Percentiles rank a stretch among this genome's conserved stretches.
These are phyloP conservation scores for Glutinoglossum americanum DNA, from an alignment of 495 filamentous ascomycete species.

Conservation along the genomic window DNA sequence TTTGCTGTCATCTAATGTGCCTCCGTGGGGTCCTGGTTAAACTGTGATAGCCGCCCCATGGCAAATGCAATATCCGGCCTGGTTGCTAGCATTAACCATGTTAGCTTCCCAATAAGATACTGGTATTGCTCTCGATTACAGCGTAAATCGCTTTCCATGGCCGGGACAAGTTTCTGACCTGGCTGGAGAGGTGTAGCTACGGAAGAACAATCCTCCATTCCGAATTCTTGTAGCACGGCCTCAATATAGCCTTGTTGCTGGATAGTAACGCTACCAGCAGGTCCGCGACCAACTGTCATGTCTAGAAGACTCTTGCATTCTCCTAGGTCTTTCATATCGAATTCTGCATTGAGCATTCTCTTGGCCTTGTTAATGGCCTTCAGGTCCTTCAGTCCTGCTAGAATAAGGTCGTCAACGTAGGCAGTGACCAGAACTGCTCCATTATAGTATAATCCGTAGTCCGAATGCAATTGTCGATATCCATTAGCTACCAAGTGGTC, in stretches of 20 bases:
- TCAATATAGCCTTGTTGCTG: neutral
- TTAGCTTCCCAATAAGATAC: neutral
- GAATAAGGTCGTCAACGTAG: neutral
- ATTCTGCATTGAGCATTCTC: neutral
- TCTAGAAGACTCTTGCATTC: neutral
- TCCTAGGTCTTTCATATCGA: neutral
- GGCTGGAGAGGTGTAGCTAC: neutral
- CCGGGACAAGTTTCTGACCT: neutral
- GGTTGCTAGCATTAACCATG: neutral
- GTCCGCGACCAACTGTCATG: neutral
- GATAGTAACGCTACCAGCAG: neutral
- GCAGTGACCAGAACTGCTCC: neutral
- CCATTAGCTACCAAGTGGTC: neutral
- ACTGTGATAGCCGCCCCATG: neutral
- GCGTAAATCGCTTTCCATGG: neutral
- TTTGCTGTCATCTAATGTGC: slow-evolving; percentile 4
- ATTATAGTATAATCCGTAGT: neutral
- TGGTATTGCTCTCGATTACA: neutral
- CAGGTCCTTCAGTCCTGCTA: neutral
- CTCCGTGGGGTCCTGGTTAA: neutral
- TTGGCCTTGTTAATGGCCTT: neutral
- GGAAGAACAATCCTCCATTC: neutral
- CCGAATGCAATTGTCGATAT: neutral
- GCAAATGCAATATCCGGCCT: neutral
- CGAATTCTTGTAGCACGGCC: neutral